phyloP scores from a whole-genome alignment of 257 asterid genomes.

The Asclepias syriaca region DNA sequence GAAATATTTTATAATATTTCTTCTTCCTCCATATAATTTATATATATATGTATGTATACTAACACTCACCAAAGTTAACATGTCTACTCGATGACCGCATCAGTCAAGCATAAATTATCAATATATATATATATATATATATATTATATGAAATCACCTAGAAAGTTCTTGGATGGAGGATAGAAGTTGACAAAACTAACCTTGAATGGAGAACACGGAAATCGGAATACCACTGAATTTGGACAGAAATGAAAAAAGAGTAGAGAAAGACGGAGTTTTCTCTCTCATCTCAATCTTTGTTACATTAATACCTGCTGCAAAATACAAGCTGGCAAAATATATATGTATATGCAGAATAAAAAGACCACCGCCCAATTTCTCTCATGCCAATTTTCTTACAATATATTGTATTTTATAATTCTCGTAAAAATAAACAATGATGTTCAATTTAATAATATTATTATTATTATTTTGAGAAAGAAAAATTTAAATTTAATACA shows the following conservation, averaged over 20 bases:
- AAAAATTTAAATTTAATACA: no score
- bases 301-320: conserved; percentile 16
- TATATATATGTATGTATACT: neutral
- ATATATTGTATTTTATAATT: no score
- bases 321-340: conserved; percentile 19
- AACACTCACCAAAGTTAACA: conserved; percentile 12
- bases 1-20: neutral
- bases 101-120: neutral
- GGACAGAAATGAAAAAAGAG: neutral
- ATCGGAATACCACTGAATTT: conserved; percentile 3
- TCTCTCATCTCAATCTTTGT: conserved; percentile 3
- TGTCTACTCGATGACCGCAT: neutral
- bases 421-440: no score
- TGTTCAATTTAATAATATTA: no score
- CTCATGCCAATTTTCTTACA: no score
- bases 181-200: no score
- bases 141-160: conserved; percentile 9
- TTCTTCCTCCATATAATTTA: no score
- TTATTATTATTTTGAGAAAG: no score
- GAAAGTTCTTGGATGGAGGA: conserved; percentile 7
- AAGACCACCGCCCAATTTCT: neutral
- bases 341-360: no score
- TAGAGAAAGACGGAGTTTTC: neutral
- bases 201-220: neutral
- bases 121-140: neutral